Percentiles rank a stretch among this genome's conserved stretches.
phyloP scores from a whole-genome alignment of 345 rosid species.

The Linum usitatissimum region DNA sequence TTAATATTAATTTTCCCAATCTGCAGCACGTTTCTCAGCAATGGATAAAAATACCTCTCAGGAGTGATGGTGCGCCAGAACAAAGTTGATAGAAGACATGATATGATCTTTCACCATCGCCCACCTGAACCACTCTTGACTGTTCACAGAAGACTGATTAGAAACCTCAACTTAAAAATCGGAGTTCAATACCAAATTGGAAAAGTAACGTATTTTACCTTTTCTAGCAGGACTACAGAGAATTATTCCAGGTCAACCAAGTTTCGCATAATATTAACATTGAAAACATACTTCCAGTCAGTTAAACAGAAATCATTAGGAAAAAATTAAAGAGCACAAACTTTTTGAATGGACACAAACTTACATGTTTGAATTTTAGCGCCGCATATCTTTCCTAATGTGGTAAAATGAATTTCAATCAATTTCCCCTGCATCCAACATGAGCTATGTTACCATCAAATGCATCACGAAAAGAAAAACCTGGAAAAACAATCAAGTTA shows the following conservation, averaged over 20 bases:
- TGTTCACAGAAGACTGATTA: slow-evolving; percentile 39
- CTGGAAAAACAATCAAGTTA: neutral
- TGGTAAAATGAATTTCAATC: slow-evolving; percentile 73
- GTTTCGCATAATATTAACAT: slow-evolving; percentile 13
- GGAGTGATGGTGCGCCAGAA: slow-evolving; percentile 76
- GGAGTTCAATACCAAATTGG: slow-evolving; percentile 14
- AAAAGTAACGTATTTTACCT: slow-evolving; percentile 43
- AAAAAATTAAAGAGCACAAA: slow-evolving; percentile 8
- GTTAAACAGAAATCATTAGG: slow-evolving; percentile 9
- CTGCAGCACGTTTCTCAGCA: neutral
- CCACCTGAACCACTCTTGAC: slow-evolving; percentile 92
- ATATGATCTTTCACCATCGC: slow-evolving; percentile 81
- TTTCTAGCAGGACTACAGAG: slow-evolving; percentile 69
- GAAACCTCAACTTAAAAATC: slow-evolving; percentile 15
- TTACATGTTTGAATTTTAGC: slow-evolving; percentile 86
- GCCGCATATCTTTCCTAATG: slow-evolving; percentile 69
- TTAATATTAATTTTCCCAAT: neutral
- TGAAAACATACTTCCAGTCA: slow-evolving; percentile 18
- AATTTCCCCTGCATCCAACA: slow-evolving; percentile 63
- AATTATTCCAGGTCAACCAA: slow-evolving; percentile 15
- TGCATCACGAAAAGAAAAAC: slow-evolving; percentile 5
- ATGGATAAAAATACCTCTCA: slow-evolving; percentile 51
- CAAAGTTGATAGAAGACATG: slow-evolving; percentile 88
- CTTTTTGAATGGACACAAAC: slow-evolving; percentile 14
- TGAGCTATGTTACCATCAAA: slow-evolving; percentile 12